Conservation (phyloP, 169 alveolate genomes). For the Sarcocystis neurona region DNA sequence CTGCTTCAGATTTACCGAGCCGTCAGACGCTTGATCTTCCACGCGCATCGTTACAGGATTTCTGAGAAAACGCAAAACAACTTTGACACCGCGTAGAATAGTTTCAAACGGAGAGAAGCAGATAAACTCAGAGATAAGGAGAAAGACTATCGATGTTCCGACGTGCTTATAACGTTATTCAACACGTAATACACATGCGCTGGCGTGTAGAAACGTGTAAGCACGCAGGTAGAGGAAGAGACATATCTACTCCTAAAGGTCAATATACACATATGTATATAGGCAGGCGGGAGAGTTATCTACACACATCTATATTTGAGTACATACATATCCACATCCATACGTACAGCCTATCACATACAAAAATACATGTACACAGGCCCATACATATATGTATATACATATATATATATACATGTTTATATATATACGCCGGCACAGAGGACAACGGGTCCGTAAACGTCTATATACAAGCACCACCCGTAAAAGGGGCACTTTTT, state of each 20-base stretch:
- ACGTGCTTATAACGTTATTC: not conserved
- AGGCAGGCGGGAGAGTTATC: too few species aligned
- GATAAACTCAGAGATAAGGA: not conserved
- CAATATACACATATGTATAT: not conserved
- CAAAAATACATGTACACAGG: not conserved
- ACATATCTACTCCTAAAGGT: not conserved
- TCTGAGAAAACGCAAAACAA: not conserved
- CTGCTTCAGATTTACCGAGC: not conserved
- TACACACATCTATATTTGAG: not conserved
- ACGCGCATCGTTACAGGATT: constrained; percentile 41
- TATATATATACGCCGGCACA: not conserved
- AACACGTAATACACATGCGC: not conserved
- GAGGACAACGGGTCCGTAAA: not conserved
- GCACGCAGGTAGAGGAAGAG: not conserved
- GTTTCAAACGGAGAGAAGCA: not conserved
- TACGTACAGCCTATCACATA: not conserved
- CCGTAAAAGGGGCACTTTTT: not conserved
- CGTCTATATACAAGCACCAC: not conserved
- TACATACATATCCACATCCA: too few species aligned
- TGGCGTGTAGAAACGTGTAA: not conserved
- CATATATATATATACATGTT: not conserved
- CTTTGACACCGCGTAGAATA: not conserved
- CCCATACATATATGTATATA: not conserved
- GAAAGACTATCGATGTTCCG: not conserved
- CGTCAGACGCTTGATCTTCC: constrained; percentile 30